Base-by-base conservation (phyloP, 257 asterid species). In the Solanum clarkiae region DNA sequence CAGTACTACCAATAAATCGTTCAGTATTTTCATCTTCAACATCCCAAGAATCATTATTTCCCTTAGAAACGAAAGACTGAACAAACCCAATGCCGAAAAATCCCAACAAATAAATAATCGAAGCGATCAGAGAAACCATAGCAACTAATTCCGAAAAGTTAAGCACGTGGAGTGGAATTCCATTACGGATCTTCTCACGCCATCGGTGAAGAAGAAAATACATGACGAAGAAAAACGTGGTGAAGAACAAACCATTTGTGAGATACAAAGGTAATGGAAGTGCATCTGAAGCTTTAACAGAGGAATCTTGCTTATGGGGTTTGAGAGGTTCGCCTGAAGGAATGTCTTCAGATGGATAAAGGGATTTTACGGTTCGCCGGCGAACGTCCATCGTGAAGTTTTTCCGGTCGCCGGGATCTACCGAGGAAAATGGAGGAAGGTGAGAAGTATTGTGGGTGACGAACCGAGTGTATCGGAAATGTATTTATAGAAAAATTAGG, bases 31-130 rank as follows among this genome's bases (percentile, higher is more conserved):
- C 92, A 4, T 88, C 88, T 1, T 89, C 92, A 15, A 85, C 85
- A 9, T 89, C 93, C 92, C 92, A 91, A 56, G 20, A 59, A 24
- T 84, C 92, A 36, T 75, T 51, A 15, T 77, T 81, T 17, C 91
- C 84, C 45, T 86, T 75, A 45, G 85, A 86, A 55, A 87, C 80
- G 26, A 90, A 60, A 20, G 93, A 87, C 45, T 91, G 92, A 42
- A 89, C 55, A 62, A 80, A 36, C 12, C 32, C 84, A 42, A 80
- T 57, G 16, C 69, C 84, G 5, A 80, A 80, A 6, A 56, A 80
- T 12, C 84, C 84, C 44, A 80, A 62, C 8, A 80, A 29, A 40
- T 80, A 80, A 80, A 80, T 80, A 57, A 62, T 2, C 12, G 84
- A 55, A 55, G 71, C 55, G 1, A 56, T 44, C 69, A 55, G 20